Base-by-base conservation (phyloP, 2,329 filamentous ascomycete species). In the Thielaviopsis ethacetica region DNA sequence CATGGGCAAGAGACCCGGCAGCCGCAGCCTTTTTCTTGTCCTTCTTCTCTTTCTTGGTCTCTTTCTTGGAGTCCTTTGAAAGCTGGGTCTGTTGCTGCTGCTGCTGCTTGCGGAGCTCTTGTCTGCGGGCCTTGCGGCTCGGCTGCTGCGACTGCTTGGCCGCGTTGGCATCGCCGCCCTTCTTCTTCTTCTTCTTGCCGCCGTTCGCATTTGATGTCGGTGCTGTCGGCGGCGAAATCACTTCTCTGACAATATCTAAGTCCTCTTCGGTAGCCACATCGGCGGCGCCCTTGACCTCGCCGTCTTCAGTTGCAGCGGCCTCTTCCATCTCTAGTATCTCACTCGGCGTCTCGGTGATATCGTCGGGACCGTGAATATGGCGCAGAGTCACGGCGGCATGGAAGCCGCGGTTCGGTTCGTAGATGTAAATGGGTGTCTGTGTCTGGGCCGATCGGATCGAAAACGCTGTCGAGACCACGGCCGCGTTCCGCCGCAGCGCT, bases 321-420 rank as follows among this genome's bases (percentile, higher is more conserved):
- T 44, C 38, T 7, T 44, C 38, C 38, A 44, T 3, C 38, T 44
- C 15, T n/a, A 17, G 17, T 44, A 44, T 44, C 12, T 44, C 38
- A n/a, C 12, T 44, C 15, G 38, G 38, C 15, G 5, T 24, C 19
- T 61, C 59, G 34, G 30, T 56, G n/a, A 61, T 53, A 24, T 61
- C 59, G 19, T 61, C 59, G 19, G 56, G 59, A 17, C 47, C 47
- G 52, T 61, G 57, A 15, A 61, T 50, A 30, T 38, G 53, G 21
- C 27, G 24, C n/a, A 51, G 24, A 4, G 49, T 22, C 9, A 38
- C 50, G 13, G 15, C 49, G 2, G 38, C 27, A 13, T 58, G 56
- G 3, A 58, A n/a, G 3, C n/a, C 22, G 10, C 56, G 56, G 38
- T 30, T 41, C 49, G 56, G 30, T 9, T 58, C 56, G 22, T 50